Evolutionary conservation across 2,329 filamentous ascomycete genomes (phyloP).

Genomic region (Alternaria gaisen): DNA sequence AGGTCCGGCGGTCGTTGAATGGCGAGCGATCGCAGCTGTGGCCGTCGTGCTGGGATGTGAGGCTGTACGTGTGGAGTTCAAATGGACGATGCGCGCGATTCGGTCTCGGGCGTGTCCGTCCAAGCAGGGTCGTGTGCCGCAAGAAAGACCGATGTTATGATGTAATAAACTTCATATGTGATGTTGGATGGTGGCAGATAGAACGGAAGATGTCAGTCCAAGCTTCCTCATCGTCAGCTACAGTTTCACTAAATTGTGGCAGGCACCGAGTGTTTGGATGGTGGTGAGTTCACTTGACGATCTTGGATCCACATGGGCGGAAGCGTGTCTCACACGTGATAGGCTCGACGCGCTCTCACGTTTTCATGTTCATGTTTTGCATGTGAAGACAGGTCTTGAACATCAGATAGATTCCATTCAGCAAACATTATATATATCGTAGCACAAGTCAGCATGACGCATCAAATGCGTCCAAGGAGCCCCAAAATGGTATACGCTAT

Average conservation of each 20-base stretch:
- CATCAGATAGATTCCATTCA: conserved; percentile 17
- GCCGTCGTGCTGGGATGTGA: background rate
- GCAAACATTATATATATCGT: conserved; percentile 49
- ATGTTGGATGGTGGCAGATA: background rate
- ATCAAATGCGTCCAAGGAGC: conserved; percentile 37
- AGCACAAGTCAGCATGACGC: conserved; percentile 39
- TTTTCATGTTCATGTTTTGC: conserved; percentile 14
- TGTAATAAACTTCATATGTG: conserved; percentile 13
- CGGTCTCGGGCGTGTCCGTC: background rate
- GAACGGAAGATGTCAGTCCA: background rate
- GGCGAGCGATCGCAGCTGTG: background rate
- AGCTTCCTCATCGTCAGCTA: conserved; percentile 11
- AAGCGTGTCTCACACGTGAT: conserved; percentile 30
- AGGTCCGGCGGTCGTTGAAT: background rate
- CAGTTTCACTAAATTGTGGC: conserved; percentile 1
- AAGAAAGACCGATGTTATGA: conserved; percentile 10
- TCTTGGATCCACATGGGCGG: conserved; percentile 14
- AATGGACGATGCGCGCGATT: background rate
- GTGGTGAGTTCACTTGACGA: conserved; percentile 16
- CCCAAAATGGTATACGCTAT: conserved; percentile 52
- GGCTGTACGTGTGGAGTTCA: background rate
- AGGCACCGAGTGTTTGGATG: conserved; percentile 9
- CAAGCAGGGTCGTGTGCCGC: conserved; percentile 5
- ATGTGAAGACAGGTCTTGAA: conserved; percentile 17
- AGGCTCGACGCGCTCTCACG: conserved; percentile 28